phyloP scores from a whole-genome alignment of 2,329 filamentous ascomycete species.

The Ophiocordyceps camponoti-leonardi region DNA sequence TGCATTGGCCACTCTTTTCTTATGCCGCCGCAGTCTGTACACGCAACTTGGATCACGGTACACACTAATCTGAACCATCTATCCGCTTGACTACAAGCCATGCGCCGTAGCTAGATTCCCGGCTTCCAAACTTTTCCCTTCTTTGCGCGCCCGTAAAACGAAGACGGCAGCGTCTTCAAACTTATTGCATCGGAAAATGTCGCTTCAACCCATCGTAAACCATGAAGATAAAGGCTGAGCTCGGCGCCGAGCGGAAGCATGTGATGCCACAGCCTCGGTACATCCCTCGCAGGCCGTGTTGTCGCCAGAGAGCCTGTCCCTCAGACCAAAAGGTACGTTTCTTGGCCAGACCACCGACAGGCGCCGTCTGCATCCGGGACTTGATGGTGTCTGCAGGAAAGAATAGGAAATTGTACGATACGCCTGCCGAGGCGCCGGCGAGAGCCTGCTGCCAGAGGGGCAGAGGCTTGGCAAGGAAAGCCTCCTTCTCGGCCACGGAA shows the following conservation, averaged over 20 bases:
- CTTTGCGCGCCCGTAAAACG: not conserved
- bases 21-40: not conserved
- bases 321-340: constrained; percentile 58
- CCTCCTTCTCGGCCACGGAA: constrained; percentile 21
- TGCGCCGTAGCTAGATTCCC: not conserved
- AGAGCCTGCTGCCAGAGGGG: constrained; percentile 76
- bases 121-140: not conserved
- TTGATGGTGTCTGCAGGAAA: constrained; percentile 97
- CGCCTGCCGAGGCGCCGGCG: constrained; percentile 74
- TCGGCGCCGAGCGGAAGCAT: constrained; percentile 70
- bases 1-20: not conserved
- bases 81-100: not conserved
- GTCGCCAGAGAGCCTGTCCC: constrained; percentile 56
- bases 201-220: constrained; percentile 77
- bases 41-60: not conserved
- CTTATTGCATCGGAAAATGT: constrained; percentile 35
- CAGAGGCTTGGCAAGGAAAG: constrained; percentile 33
- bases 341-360: constrained; percentile 37
- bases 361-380: constrained; percentile 85
- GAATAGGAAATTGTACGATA: constrained; percentile 93
- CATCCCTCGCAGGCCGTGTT: constrained; percentile 67
- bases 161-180: not conserved
- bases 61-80: not conserved
- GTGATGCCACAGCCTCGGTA: constrained; percentile 95
- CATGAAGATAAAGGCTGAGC: constrained; percentile 96